These are phyloP conservation scores for Nelumbo lutea DNA, from an alignment of 164 flowering plant species.

Conservation along the genomic window DNA sequence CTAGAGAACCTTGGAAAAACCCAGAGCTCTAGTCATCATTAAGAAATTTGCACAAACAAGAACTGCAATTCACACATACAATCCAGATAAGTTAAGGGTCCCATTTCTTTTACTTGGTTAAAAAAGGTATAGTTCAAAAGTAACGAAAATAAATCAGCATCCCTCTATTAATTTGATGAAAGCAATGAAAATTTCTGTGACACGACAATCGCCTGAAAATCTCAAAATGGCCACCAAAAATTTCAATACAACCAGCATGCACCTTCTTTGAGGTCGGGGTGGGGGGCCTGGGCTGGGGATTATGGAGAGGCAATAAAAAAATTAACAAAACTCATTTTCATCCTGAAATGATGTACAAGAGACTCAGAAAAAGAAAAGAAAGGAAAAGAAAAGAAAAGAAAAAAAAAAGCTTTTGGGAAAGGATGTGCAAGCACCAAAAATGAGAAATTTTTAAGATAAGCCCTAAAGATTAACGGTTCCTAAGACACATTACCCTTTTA, in stretches of 20 bases:
- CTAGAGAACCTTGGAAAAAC: background rate
- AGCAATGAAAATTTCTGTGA: no score
- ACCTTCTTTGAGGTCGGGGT: no score
- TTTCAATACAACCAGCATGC: no score
- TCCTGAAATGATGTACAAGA: background rate
- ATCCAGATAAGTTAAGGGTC: no score
- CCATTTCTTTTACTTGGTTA: no score
- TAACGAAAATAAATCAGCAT: no score
- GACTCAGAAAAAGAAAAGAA: background rate
- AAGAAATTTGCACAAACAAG: background rate
- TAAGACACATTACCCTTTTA: background rate
- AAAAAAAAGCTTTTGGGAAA: background rate
- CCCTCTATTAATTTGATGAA: no score
- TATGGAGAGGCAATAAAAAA: no score
- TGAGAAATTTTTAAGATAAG: background rate
- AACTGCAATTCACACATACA: background rate
- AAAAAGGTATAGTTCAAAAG: no score
- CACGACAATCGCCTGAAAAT: no score
- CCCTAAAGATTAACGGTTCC: background rate
- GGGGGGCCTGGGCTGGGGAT: no score
- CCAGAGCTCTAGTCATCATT: background rate
- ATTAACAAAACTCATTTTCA: background rate
- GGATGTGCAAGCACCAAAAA: background rate
- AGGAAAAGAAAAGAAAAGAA: background rate
- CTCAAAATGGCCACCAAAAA: no score